These are phyloP conservation scores for Daldinia eschscholtzii DNA, from an alignment of 2,329 filamentous ascomycete genomes.

Conservation along the genomic window DNA sequence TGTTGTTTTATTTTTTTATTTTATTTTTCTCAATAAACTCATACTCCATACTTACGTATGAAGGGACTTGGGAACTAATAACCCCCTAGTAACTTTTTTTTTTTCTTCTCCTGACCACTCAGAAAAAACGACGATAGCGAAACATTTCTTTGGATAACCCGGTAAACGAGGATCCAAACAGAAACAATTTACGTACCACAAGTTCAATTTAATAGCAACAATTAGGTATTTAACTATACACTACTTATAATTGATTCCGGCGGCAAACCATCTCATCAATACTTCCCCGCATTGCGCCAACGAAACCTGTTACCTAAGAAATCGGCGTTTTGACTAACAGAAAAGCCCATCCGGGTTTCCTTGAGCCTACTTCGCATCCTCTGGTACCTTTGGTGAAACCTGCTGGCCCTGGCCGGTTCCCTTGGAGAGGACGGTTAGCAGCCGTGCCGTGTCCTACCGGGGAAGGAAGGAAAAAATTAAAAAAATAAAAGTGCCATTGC, in stretches of 20 bases:
- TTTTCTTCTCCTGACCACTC: not conserved
- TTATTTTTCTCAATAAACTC: slow-evolving; percentile 16
- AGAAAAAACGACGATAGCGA: slow-evolving; percentile 21
- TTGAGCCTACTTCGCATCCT: slow-evolving; percentile 29
- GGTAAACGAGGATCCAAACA: slow-evolving; percentile 26
- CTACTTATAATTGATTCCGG: slow-evolving; percentile 14
- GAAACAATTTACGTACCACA: slow-evolving; percentile 23
- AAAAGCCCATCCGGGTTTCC: slow-evolving; percentile 51
- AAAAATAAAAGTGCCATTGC: slow-evolving; percentile 35
- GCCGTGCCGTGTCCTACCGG: slow-evolving; percentile 33
- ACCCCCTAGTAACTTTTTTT: not conserved
- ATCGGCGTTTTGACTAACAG: slow-evolving; percentile 61
- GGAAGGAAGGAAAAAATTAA: slow-evolving; percentile 21
- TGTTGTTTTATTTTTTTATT: slow-evolving; percentile 17
- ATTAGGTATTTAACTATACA: not conserved
- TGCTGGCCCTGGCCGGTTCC: slow-evolving; percentile 25
- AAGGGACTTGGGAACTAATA: slow-evolving; percentile 16
- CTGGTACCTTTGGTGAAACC: slow-evolving; percentile 40
- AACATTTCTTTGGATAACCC: slow-evolving; percentile 22
- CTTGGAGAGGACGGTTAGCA: slow-evolving; percentile 28
- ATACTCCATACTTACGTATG: slow-evolving; percentile 39
- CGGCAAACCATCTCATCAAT: slow-evolving; percentile 45
- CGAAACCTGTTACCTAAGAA: slow-evolving; percentile 62
- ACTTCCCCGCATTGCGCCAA: slow-evolving; percentile 59
- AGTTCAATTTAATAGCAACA: slow-evolving; percentile 26